A percentile compares a stretch with the other conserved stretches of the same genome.
Conservation (phyloP, 768 basidiomycete species). For the Lactarius sp. region DNA sequence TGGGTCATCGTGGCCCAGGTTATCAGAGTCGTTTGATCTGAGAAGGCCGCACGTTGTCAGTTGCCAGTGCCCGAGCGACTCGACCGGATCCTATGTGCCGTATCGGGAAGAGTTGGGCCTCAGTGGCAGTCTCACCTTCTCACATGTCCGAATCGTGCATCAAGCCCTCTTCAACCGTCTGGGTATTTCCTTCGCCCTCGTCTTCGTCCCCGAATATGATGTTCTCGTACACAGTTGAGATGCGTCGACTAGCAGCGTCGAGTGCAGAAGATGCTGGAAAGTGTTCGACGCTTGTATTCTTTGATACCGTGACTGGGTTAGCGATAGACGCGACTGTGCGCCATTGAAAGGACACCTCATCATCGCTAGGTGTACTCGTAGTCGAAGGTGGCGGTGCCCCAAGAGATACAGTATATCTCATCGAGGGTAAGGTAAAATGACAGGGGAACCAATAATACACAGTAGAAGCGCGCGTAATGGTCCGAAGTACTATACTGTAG, state of each 20-base stretch:
- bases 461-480: no score
- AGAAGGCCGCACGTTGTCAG: background rate
- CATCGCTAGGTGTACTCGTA: constrained; percentile 36
- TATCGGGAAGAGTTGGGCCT: no score
- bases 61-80: background rate
- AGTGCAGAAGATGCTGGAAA: constrained; percentile 43
- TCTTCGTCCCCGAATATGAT: constrained; percentile 56
- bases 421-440: background rate
- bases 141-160: background rate
- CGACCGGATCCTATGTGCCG: no score
- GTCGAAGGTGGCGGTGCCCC: constrained; percentile 40
- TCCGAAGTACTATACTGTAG: no score
- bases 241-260: constrained; percentile 61
- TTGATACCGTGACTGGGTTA: constrained; percentile 10
- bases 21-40: constrained; percentile 18
- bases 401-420: constrained; percentile 46
- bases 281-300: constrained; percentile 24
- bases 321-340: constrained; percentile 37
- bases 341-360: constrained; percentile 40
- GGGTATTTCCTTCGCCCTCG: constrained; percentile 23
- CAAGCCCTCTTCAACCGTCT: constrained; percentile 10
- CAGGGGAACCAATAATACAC: no score
- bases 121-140: background rate
- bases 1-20: constrained; percentile 20
- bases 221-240: constrained; percentile 67